These are phyloP conservation scores for Cornus suecica DNA, from an alignment of 148 eudicot genomes.

Conservation along the genomic window DNA sequence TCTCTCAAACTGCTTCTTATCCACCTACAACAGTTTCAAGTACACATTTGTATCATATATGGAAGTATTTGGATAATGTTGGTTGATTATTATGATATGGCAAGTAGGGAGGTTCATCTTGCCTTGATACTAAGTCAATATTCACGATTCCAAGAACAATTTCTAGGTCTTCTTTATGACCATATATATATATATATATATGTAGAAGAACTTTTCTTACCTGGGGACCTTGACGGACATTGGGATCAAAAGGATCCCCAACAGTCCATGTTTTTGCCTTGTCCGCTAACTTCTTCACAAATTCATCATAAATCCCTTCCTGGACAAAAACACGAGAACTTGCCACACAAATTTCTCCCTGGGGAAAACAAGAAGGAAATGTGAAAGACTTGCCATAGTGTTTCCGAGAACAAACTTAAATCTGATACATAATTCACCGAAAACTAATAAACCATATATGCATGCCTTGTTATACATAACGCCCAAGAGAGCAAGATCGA, in stretches of 20 bases:
- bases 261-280: conserved; percentile 66
- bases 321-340: conserved; percentile 78
- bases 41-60: background rate
- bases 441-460: too few species aligned
- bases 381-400: background rate
- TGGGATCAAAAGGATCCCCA: conserved; percentile 81
- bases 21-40: conserved; percentile 42
- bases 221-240: conserved; percentile 77
- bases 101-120: too few species aligned
- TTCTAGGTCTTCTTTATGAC: too few species aligned
- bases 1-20: conserved; percentile 58
- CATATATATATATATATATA: background rate
- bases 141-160: too few species aligned
- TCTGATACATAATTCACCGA: too few species aligned
- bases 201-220: conserved; percentile 25
- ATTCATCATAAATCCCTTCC: conserved; percentile 75
- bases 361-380: background rate
- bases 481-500: conserved; percentile 51
- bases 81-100: too few species aligned
- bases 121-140: too few species aligned
- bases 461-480: conserved; percentile 57
- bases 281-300: conserved; percentile 48
- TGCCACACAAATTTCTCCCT: conserved; percentile 86
- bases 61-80: too few species aligned
- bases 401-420: too few species aligned